These are phyloP conservation scores for Skeletonema costatum DNA, from an alignment of 108 stramenopile species.

Conservation along the genomic window DNA sequence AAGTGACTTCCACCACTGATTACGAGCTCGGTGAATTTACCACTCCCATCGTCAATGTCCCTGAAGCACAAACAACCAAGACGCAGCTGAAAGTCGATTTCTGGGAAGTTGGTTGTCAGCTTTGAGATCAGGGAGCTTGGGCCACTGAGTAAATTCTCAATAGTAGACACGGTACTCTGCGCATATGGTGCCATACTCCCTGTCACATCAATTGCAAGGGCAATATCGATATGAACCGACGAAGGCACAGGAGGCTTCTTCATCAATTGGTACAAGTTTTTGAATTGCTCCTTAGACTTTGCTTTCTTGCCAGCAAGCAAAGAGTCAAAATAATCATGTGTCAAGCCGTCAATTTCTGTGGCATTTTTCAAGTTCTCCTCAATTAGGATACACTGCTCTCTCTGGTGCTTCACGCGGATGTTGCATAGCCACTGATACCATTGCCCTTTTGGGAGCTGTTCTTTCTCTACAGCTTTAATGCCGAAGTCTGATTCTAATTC, in stretches of 20 bases:
- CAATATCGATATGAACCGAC: constrained; percentile 48
- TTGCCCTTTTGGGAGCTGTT: constrained; percentile 35
- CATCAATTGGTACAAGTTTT: constrained; percentile 51
- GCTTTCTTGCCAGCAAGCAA: constrained; percentile 35
- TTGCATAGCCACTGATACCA: constrained; percentile 55
- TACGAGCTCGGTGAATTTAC: constrained; percentile 48
- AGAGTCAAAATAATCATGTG: constrained; percentile 59
- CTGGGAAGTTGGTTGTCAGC: constrained; percentile 48
- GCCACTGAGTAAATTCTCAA: constrained; percentile 44
- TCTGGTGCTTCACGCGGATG: constrained; percentile 35
- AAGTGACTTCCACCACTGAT: constrained; percentile 48
- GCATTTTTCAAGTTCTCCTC: constrained; percentile 53
- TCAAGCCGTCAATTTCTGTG: constrained; percentile 41
- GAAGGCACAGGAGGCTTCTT: constrained; percentile 57
- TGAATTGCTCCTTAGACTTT: constrained; percentile 36
- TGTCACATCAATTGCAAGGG: constrained; percentile 58
- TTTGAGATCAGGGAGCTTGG: constrained; percentile 42
- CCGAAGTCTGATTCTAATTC: constrained; percentile 62
- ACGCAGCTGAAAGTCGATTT: constrained; percentile 52
- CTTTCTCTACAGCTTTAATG: constrained; percentile 29
- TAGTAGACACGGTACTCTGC: constrained; percentile 23
- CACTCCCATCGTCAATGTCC: constrained; percentile 54
- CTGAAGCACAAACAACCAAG: constrained; percentile 49
- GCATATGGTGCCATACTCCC: constrained; percentile 64
- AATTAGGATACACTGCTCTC: constrained; percentile 27